A percentile compares a stretch with the other conserved stretches of the same genome.
phyloP scores from a whole-genome alignment of 129 eudicot genomes.

The Calendula officinalis region DNA sequence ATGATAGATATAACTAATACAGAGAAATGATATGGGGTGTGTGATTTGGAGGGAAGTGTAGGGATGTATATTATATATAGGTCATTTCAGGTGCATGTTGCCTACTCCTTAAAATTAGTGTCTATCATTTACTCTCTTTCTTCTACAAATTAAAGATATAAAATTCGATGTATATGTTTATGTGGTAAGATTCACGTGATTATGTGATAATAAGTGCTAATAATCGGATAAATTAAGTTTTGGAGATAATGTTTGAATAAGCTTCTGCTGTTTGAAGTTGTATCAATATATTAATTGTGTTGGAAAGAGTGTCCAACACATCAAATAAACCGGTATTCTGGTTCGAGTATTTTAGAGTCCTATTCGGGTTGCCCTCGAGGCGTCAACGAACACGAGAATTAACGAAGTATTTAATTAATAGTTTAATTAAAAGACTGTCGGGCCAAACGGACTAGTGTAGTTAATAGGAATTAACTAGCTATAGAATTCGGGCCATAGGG shows the following conservation, averaged over 20 bases:
- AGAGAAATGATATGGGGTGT: slow-evolving; percentile 17
- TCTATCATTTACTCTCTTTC: slow-evolving; percentile 8
- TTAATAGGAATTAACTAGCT: too few relatives aligned
- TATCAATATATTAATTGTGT: neutral
- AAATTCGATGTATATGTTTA: neutral
- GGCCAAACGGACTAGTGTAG: too few relatives aligned
- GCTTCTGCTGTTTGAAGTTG: neutral
- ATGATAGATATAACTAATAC: neutral
- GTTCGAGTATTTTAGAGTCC: too few relatives aligned
- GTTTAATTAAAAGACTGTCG: too few relatives aligned
- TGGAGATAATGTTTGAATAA: neutral
- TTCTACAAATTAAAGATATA: neutral
- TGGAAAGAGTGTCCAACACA: too few relatives aligned
- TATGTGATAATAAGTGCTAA: neutral
- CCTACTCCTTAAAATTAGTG: slow-evolving; percentile 11
- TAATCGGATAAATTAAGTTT: neutral
- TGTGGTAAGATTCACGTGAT: too few relatives aligned
- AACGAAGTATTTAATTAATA: too few relatives aligned
- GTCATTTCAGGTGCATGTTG: slow-evolving; percentile 22
- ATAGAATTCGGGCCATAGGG: too few relatives aligned
- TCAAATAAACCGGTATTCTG: too few relatives aligned
- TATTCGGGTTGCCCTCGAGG: too few relatives aligned
- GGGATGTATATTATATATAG: slow-evolving; percentile 23
- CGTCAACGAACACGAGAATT: too few relatives aligned
- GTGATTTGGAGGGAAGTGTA: slow-evolving; percentile 17